phyloP scores from a whole-genome alignment of 2,329 filamentous ascomycete species.

The Pseudogymnoascus sp. region DNA sequence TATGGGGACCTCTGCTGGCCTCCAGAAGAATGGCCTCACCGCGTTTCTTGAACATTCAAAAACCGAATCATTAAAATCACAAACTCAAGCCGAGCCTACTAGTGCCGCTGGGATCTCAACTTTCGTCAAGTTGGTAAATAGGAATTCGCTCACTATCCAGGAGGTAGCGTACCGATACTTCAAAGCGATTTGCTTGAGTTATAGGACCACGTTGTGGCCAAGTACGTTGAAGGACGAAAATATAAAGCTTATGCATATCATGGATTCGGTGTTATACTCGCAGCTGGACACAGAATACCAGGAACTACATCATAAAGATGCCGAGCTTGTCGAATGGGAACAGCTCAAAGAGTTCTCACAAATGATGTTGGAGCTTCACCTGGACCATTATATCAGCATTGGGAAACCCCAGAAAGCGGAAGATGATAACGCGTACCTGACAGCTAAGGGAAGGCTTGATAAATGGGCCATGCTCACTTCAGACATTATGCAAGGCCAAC shows the following conservation, averaged over 20 bases:
- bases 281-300: slow-evolving; percentile 36
- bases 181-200: slow-evolving; percentile 43
- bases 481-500: slow-evolving; percentile 39
- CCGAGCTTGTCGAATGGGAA: slow-evolving; percentile 17
- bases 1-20: slow-evolving; percentile 26
- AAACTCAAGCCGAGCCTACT: slow-evolving; percentile 39
- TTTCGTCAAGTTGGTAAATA: slow-evolving; percentile 47
- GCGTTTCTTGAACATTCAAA: slow-evolving; percentile 61
- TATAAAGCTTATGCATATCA: slow-evolving; percentile 44
- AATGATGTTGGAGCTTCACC: slow-evolving; percentile 59
- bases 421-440: slow-evolving; percentile 41
- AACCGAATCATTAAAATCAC: slow-evolving; percentile 28
- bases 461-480: slow-evolving; percentile 55
- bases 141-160: slow-evolving; percentile 47
- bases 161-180: slow-evolving; percentile 58
- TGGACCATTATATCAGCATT: slow-evolving; percentile 59
- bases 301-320: slow-evolving; percentile 7
- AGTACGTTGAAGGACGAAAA: slow-evolving; percentile 51
- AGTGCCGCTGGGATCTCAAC: slow-evolving; percentile 37
- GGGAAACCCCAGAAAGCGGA: slow-evolving; percentile 54
- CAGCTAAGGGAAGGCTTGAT: slow-evolving; percentile 52
- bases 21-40: slow-evolving; percentile 42
- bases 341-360: slow-evolving; percentile 47
- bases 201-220: slow-evolving; percentile 51
- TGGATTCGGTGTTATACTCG: slow-evolving; percentile 46